Evolutionary conservation across 495 filamentous ascomycete genomes (phyloP), one percentile per base, ranked within the genome.

Genomic region (Podospora tetraspora): DNA sequence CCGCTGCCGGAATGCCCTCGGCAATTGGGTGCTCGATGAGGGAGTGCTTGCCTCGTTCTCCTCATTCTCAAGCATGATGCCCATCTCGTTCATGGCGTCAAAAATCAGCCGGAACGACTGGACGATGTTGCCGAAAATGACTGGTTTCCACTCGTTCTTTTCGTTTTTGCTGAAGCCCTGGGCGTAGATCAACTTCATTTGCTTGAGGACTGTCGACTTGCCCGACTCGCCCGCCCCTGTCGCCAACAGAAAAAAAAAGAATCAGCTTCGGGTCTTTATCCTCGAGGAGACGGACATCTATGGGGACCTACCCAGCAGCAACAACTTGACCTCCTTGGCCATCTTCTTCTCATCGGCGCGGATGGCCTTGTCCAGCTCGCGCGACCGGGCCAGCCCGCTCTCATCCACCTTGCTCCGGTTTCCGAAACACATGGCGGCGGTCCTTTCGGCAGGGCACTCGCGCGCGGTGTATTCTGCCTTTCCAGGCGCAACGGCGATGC

Each of bases 141-240:
- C 93, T 57, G 91, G 90, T 70, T 94, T 91, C 79, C 92, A 96
- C 80, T 97, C 93, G 70, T 94, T 88, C 71, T 94, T 91, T 78
- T 99, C 95, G 71, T 88, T 90, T 71, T 94, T 89, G 58, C 91
- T 92, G 78, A 97, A 98, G 23, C 96, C 95, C 76, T 92, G 87
- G 57, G 92, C 90, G 76, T 99, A 94, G 72, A 99, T 98, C 79
- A 99, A 89, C 75, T 94, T 93, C 95, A 99, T 99, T 84, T 99
- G 95, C 83, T 99, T 99, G 63, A 99, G 86, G 68, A 99, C 94
- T 7, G 95, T 99, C 9, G 95, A 99, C 78, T 99, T 99, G 58
- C 95, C 95, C 30, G 93, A 97, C 82, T 99, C 95, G 74, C 95
- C 95, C 73, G 95, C 95, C 77, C 95, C 95, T 98, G 77, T 64